Evolutionary conservation across 2,329 filamentous ascomycete species (phyloP), one percentile per base, ranked within the genome.

Genomic region (Aspergillaceae sp.): DNA sequence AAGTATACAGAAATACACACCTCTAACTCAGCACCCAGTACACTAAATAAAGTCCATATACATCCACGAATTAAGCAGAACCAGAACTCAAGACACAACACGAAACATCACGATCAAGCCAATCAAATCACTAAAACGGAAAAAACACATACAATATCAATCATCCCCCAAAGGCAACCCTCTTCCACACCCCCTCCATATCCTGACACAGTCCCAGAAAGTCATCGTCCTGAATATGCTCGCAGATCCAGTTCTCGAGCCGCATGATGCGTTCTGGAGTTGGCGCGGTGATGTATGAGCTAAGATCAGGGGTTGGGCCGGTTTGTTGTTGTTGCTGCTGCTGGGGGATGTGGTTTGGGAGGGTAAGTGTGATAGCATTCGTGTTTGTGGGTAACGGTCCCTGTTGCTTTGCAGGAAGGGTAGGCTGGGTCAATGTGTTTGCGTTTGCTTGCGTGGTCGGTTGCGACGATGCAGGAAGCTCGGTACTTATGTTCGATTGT

Each of bases 191-290:
- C 1, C 59, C 58, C 43, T 71, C 66, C 4, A 72, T 54, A 50
- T 68, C 65, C 52, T 67, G 57, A 45, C 67, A 70, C 8, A 73
- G 54, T 28, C 55, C 49, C 28, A 66, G 49, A 44, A 73, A 73
- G 3, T 46, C 54, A 27, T 70, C 66, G 28, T 70, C 63, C 29
- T 72, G 64, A 1, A 73, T 55, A 44, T 69, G 58, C 9, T 60
- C 51, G 42, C 68, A 71, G 40, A 73, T 61, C 63, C 68, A 72
- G 34, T 61, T 60, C 47, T 67, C 64, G 7, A 72, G 50, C 7
- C 60, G 51, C 2, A 53, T 55, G 7, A 58, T 55, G 10, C 68
- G 61, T 44, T 70, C 64, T 3, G 54, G 33, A 1, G 55, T 60
- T 0, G 65, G 61, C 1, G 53, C 52, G 5, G 56, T 51, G 0